Conservation (phyloP, 768 basidiomycete genomes). For the Agaricus sinodeliciosus region DNA sequence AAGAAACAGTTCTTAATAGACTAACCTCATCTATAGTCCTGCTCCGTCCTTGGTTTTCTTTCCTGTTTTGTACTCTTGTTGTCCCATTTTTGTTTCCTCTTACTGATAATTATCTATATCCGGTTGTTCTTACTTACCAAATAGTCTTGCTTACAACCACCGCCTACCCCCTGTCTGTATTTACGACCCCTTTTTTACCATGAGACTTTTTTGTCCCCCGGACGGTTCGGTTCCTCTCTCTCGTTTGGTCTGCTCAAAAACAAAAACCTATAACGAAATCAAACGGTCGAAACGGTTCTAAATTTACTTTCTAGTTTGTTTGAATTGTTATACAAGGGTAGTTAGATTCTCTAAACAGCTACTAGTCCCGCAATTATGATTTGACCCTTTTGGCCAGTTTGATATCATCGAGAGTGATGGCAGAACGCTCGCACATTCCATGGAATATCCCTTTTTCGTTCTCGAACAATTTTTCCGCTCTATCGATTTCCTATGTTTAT, state of each 20-base stretch:
- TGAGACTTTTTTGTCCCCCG: not conserved
- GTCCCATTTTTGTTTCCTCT: not conserved
- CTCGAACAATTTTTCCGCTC: conserved; percentile 60
- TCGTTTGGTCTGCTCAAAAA: not conserved
- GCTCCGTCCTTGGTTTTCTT: not conserved
- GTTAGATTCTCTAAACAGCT: no score
- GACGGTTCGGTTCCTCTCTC: conserved; percentile 8
- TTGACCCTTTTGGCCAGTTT: conserved; percentile 18
- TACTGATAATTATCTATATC: conserved; percentile 3
- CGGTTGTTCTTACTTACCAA: conserved; percentile 1
- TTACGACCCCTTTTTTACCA: conserved; percentile 1
- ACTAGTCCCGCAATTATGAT: not conserved
- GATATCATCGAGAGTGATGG: conserved; percentile 70
- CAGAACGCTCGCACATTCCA: conserved; percentile 82
- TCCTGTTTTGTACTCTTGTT: not conserved
- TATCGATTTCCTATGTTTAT: conserved; percentile 82
- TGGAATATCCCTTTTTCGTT: conserved; percentile 63
- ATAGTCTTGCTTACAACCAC: no score
- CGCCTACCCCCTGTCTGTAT: not conserved
- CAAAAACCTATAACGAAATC: not conserved
- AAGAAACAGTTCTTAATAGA: conserved; percentile 36
- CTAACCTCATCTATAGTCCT: not conserved
- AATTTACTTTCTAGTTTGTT: not conserved
- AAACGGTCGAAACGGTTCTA: not conserved
- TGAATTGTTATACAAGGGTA: no score